Evolutionary conservation across 306 rosid genomes (phyloP).

Genomic region (Glycyrrhiza uralensis): DNA sequence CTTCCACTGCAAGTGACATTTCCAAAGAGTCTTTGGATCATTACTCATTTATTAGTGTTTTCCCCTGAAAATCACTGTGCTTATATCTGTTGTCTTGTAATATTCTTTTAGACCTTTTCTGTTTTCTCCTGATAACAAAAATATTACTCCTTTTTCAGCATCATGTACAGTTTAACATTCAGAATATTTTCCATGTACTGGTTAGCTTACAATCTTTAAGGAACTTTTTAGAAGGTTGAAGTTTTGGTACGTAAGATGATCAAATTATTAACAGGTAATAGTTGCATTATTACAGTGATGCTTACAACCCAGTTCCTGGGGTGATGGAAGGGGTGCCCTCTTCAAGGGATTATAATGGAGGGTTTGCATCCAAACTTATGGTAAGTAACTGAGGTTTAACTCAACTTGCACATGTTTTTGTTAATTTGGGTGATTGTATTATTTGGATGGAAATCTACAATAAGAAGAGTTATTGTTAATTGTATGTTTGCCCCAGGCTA

Average conservation of each 20-base stretch:
- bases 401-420: conserved; percentile 4
- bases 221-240: background rate
- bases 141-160: background rate
- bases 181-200: background rate
- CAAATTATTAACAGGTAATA: conserved; percentile 2
- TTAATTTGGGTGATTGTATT: background rate
- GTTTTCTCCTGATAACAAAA: conserved; percentile 6
- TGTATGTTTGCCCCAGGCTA: conserved; percentile 48
- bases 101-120: background rate
- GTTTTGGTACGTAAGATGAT: background rate
- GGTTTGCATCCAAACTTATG: conserved; percentile 94
- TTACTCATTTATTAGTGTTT: background rate
- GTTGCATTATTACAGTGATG: conserved; percentile 57
- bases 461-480: background rate
- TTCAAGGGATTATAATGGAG: conserved; percentile 81
- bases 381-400: conserved; percentile 37
- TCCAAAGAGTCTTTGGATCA: background rate
- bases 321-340: conserved; percentile 92
- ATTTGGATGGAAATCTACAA: conserved; percentile 11
- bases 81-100: background rate
- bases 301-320: conserved; percentile 96
- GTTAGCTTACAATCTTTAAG: background rate
- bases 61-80: background rate
- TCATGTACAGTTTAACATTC: background rate
- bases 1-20: background rate